Base-by-base conservation (phyloP, 2,329 filamentous ascomycete species). In the Xylaria sp. region DNA sequence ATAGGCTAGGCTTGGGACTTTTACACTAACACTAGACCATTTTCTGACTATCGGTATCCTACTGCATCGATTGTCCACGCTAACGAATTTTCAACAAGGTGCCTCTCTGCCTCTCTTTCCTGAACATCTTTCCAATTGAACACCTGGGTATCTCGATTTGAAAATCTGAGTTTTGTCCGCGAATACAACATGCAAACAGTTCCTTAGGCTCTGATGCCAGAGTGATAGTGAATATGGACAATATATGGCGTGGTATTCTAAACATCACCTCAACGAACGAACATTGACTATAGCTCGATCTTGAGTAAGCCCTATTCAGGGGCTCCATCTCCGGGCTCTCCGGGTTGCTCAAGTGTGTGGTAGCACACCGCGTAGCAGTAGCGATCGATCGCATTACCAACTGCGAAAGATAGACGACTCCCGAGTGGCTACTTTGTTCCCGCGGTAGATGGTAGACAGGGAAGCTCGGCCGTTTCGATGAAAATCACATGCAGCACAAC, bases 281-380 rank as follows among this genome's bases (percentile, higher is more conserved):
- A n/a, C 20, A 53, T 53, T 33, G 9, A 28, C 23, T 15, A n/a
- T 17, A 11, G 49, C 31, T 54, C 17, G 13, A 26, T 31, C 53
- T 40, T 57, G 17, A 23, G 31, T 28, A 53, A 65, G 62, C 66
- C 57, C 44, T 65, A 49, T 59, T 63, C 56, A 67, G 60, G 60
- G 48, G 61, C 28, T 44, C 13, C 38, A 28, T 46, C n/a, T 65
- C 66, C 66, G 65, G 65, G n/a, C 56, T 57, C 42, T 59, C 61
- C 65, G 65, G 53, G 31, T 40, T 40, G 31, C 36, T 44, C 40
- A 6, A 28, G 10, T 61, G 5, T 42, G 46, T 33, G 10, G 44
- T 49, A 58, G 20, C n/a, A 33, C 49, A 20, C 7, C n/a, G 53
- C 33, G 53, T 15, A 42, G 54, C 9, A 23, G 38, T n/a, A 10